phyloP scores from a whole-genome alignment of 2,329 filamentous ascomycete genomes.

The Paraphoma chrysanthemicola region DNA sequence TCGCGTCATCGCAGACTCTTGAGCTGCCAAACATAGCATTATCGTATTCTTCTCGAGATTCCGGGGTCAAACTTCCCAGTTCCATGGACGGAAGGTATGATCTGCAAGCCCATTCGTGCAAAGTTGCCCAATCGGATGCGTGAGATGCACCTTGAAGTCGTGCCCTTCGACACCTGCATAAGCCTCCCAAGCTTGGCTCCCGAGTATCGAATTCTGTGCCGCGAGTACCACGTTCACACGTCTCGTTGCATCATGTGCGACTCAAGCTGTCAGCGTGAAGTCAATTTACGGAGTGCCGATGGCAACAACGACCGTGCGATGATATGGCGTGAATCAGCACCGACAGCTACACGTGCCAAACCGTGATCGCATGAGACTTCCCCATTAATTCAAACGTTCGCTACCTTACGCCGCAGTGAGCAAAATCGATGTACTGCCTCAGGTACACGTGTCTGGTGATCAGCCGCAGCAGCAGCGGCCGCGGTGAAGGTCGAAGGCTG shows the following conservation, averaged over 20 bases:
- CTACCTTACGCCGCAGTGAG: no score
- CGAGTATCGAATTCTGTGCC: background rate
- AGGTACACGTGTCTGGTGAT: no score
- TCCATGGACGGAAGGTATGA: background rate
- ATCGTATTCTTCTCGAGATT: background rate
- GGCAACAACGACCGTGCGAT: background rate
- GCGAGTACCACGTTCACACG: constrained; percentile 3
- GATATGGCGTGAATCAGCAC: no score
- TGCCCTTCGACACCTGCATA: background rate
- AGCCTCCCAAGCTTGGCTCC: background rate
- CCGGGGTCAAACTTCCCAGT: constrained; percentile 1
- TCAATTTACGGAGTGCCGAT: background rate
- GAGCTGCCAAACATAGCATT: background rate
- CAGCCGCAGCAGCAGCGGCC: no score
- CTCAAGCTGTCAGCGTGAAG: background rate
- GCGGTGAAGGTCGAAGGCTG: no score
- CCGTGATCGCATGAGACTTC: no score
- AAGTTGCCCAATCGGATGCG: constrained; percentile 5
- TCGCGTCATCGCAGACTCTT: background rate
- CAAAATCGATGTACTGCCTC: no score
- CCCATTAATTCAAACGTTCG: no score
- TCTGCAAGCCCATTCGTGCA: background rate
- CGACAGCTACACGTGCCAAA: no score
- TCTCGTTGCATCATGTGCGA: background rate
- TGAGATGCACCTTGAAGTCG: background rate